Evolutionary conservation across 2,329 filamentous ascomycete species (phyloP).

Genomic region (Talaromyces sp.): DNA sequence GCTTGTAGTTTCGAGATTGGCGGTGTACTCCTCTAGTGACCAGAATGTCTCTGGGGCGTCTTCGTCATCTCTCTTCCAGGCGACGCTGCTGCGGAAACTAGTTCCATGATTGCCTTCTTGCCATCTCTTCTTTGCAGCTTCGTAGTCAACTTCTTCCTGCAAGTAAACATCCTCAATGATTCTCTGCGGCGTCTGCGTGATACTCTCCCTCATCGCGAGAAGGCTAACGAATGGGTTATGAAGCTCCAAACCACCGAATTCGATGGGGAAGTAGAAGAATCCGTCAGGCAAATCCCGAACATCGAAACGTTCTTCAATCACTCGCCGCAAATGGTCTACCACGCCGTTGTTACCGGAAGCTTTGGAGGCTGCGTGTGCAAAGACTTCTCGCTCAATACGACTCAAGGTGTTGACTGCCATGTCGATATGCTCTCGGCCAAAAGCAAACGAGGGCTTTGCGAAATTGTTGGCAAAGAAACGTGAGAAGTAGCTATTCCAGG

Average conservation of each 20-base stretch:
- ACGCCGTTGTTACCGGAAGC: conserved; percentile 42
- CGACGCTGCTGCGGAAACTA: neutral
- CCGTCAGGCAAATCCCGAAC: conserved; percentile 50
- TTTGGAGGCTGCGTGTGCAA: conserved; percentile 40
- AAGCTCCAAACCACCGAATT: conserved; percentile 52
- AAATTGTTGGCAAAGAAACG: conserved; percentile 61
- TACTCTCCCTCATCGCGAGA: conserved; percentile 47
- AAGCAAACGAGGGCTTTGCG: conserved; percentile 55
- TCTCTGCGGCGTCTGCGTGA: conserved; percentile 37
- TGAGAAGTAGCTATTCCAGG: conserved; percentile 59
- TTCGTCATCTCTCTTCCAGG: neutral
- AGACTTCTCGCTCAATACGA: conserved; percentile 52
- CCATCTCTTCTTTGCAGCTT: conserved; percentile 40
- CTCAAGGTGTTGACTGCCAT: conserved; percentile 54
- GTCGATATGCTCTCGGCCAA: conserved; percentile 56
- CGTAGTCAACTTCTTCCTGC: conserved; percentile 56
- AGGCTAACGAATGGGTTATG: conserved; percentile 52
- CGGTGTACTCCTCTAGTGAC: conserved; percentile 41
- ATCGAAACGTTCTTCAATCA: conserved; percentile 54
- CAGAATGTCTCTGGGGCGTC: conserved; percentile 31
- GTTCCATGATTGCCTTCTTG: conserved; percentile 26
- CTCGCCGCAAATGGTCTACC: conserved; percentile 55
- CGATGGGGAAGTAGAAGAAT: conserved; percentile 54
- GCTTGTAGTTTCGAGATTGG: conserved; percentile 38
- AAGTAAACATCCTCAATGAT: conserved; percentile 36